Evolutionary conservation across 2,329 filamentous ascomycete species (phyloP).

Genomic region (Hymenoscyphus fraxineus): DNA sequence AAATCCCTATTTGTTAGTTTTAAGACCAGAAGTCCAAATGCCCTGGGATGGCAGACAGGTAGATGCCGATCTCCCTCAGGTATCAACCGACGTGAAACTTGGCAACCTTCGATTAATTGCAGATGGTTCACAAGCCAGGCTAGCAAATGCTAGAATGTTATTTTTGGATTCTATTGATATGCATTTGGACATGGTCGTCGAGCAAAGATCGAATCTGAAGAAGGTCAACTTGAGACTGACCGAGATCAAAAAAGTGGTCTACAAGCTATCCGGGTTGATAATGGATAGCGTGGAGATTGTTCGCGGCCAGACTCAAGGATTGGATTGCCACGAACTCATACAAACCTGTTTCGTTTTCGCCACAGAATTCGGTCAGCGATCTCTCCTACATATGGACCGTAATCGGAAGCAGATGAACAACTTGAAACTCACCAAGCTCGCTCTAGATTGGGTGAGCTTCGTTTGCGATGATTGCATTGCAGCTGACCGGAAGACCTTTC

Average conservation of each 20-base stretch:
- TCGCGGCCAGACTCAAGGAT: constrained; percentile 73
- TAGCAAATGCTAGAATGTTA: constrained; percentile 72
- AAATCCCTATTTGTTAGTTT: constrained; percentile 80
- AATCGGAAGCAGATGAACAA: constrained; percentile 97
- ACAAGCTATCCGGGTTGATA: constrained; percentile 94
- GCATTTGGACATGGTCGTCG: constrained; percentile 83
- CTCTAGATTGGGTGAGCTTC: constrained; percentile 95
- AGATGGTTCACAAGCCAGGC: constrained; percentile 73
- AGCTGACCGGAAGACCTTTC: constrained; percentile 91
- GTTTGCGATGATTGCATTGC: constrained; percentile 96
- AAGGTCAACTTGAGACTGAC: constrained; percentile 88
- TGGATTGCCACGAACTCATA: constrained; percentile 91
- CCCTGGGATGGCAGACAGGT: constrained; percentile 79
- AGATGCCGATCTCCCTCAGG: constrained; percentile 66
- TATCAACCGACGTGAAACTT: constrained; percentile 78
- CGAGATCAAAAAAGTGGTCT: constrained; percentile 92
- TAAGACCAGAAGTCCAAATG: constrained; percentile 75
- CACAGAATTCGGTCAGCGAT: constrained; percentile 97
- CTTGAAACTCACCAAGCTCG: constrained; percentile 86
- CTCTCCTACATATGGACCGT: constrained; percentile 90
- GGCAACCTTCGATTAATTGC: constrained; percentile 86
- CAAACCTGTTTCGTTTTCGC: constrained; percentile 98
- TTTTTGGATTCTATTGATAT: constrained; percentile 78
- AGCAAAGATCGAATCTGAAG: constrained; percentile 87
- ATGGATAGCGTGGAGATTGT: constrained; percentile 98